These are phyloP conservation scores for Vitis amurensis DNA, from an alignment of 164 flowering plant genomes.

Conservation along the genomic window DNA sequence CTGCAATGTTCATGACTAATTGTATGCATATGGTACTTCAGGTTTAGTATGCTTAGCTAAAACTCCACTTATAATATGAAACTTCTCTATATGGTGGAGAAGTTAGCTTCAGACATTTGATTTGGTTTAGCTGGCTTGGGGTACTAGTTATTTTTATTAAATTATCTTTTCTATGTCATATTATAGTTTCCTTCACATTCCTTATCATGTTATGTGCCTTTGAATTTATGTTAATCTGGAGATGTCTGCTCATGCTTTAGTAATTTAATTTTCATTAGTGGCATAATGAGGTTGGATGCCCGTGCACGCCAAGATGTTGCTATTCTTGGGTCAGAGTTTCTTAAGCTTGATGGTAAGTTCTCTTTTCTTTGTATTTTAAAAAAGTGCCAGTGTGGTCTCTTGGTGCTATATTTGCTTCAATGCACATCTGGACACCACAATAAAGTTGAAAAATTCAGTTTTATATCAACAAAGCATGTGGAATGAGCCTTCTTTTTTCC, in stretches of 20 bases:
- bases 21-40: not conserved
- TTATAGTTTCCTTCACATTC: not conserved
- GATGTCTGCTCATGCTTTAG: constrained; percentile 7
- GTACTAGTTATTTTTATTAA: no score
- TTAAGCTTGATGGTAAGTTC: constrained; percentile 84
- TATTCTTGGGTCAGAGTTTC: constrained; percentile 80
- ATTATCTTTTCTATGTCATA: no score
- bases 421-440: not conserved
- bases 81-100: no score
- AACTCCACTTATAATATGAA: no score
- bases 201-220: not conserved
- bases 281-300: constrained; percentile 82
- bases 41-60: not conserved
- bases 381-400: not conserved
- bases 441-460: not conserved
- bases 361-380: constrained; percentile 4
- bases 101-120: no score
- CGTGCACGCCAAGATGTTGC: constrained; percentile 97
- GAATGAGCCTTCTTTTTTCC: not conserved
- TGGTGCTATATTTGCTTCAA: not conserved
- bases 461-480: not conserved
- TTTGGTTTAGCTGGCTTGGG: no score
- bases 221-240: not conserved
- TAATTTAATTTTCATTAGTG: constrained; percentile 35
- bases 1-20: not conserved